Base-by-base conservation (phyloP, 176 grass and related monocot genomes). In the Tillandsia fasciculata region DNA sequence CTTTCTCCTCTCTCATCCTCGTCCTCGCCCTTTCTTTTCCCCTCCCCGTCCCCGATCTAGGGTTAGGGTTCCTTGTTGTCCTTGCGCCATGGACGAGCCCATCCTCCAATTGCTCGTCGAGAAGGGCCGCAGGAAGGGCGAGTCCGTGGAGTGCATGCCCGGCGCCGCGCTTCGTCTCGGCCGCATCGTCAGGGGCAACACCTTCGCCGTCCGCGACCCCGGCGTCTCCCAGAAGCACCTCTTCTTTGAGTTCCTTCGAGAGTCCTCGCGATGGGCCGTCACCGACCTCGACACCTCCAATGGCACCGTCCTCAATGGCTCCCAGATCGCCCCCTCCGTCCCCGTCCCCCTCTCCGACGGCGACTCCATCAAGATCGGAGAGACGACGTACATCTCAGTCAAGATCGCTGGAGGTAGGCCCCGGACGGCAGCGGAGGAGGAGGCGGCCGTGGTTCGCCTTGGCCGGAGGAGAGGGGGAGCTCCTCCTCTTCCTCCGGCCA, bases 161-260 rank as follows among this genome's bases (percentile, higher is more conserved):
- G 81, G 78, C 29, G 48, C 58, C 1, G 49, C 49, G 11, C 17
- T 77, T 76, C 76, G 79, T 11, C 64, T 97, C 58, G 93, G 89
- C 50, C 89, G 93, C 51, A 68, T 96, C 54, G 53, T 53, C 64
- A 83, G 68, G 71, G 93, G 86, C 17, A 96, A 96, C 64, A 18
- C 81, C 49, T 75, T 96, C 33, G 72, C 83, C 67, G 20, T 96
- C 53, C 79, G 93, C 51, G 93, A 96, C 68, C 74, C 66, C 26
- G 89, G 93, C 70, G 75, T 83, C 17, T 96, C 93, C 58, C 81
- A 96, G 74, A 81, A 79, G 63, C 89, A 96, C 79, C 81, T 96
- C 17, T 23, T 53, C 71, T 50, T 96, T 81, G 48, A 81, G 42
- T 92, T 89, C 70, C 72, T 85, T 56, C 67, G 67, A 15, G 83